A percentile compares a stretch with the other conserved stretches of the same genome.
Conservation (phyloP, 495 filamentous ascomycete species). For the Lophium mytilinum region DNA sequence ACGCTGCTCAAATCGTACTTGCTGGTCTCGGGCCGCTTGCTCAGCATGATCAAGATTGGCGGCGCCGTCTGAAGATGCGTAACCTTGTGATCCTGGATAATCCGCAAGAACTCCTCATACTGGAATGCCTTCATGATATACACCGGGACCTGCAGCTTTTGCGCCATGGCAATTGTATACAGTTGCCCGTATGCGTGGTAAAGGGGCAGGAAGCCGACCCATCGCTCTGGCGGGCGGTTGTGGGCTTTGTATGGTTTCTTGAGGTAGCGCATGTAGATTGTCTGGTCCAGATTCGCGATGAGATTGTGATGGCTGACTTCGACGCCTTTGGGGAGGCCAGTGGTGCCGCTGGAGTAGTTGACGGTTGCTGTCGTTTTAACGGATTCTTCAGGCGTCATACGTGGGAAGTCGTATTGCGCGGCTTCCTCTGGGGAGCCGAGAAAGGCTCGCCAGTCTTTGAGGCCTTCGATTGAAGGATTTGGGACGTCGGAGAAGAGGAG, state of each 20-base stretch:
- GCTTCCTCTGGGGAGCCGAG: constrained; percentile 40
- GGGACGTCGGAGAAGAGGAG: constrained; percentile 44
- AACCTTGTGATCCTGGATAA: constrained; percentile 29
- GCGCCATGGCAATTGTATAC: constrained; percentile 29
- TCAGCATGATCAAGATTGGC: constrained; percentile 33
- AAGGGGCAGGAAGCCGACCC: constrained; percentile 32
- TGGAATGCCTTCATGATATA: constrained; percentile 34
- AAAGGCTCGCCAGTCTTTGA: constrained; percentile 45
- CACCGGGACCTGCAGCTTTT: constrained; percentile 26
- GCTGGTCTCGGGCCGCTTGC: constrained; percentile 30
- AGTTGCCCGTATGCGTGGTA: constrained; percentile 36
- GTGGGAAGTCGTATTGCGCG: constrained; percentile 39
- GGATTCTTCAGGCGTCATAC: constrained; percentile 32
- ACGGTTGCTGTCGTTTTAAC: constrained; percentile 40
- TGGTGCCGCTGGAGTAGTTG: constrained; percentile 41
- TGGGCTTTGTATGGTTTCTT: constrained; percentile 26
- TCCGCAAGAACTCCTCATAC: constrained; percentile 28
- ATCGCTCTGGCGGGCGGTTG: constrained; percentile 27
- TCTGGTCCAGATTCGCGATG: constrained; percentile 31
- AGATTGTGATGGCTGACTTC: constrained; percentile 31
- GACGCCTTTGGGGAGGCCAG: constrained; percentile 34
- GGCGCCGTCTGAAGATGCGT: constrained; percentile 32
- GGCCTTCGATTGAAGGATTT: constrained; percentile 23
- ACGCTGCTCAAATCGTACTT: constrained; percentile 34
- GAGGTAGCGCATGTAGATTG: constrained; percentile 27